A percentile compares a stretch with the other conserved stretches of the same genome.
These are phyloP conservation scores for Stachybotrys elegans DNA, from an alignment of 2,329 filamentous ascomycete species.

Conservation along the genomic window DNA sequence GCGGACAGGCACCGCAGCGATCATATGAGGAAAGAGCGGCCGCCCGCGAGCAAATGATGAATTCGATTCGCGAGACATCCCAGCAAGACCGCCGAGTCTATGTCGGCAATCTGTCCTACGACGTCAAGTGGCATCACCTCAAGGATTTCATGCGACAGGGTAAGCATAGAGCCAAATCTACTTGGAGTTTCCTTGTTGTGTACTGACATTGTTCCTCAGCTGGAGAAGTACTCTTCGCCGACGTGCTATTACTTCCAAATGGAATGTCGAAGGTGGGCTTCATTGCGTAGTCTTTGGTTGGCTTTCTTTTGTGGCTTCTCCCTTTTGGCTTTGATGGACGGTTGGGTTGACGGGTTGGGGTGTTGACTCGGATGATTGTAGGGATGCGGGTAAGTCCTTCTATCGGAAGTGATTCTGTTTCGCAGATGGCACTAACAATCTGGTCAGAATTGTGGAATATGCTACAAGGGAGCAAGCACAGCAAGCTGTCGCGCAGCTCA, in stretches of 20 bases:
- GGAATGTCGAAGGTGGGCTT: slow-evolving; percentile 99
- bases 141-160: slow-evolving; percentile 99
- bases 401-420: neutral
- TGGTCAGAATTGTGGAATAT: slow-evolving; percentile 96
- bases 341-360: slow-evolving; percentile 99
- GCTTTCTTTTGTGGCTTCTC: slow-evolving; percentile 71
- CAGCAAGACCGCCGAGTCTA: slow-evolving; percentile 99
- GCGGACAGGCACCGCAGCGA: slow-evolving; percentile 58
- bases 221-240: slow-evolving; percentile 98
- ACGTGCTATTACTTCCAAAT: slow-evolving; percentile 98
- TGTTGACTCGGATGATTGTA: slow-evolving; percentile 85
- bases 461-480: slow-evolving; percentile 98
- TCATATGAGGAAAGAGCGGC: slow-evolving; percentile 77
- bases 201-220: slow-evolving; percentile 55
- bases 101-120: slow-evolving; percentile 97
- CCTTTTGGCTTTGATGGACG: slow-evolving; percentile 71
- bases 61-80: slow-evolving; percentile 84
- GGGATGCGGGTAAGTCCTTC: slow-evolving; percentile 91
- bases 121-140: slow-evolving; percentile 99
- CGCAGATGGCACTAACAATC: slow-evolving; percentile 22
- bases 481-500: slow-evolving; percentile 92
- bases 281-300: slow-evolving; percentile 81
- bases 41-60: slow-evolving; percentile 94
- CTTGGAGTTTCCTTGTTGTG: slow-evolving; percentile 15
- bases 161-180: slow-evolving; percentile 44